Conservation (phyloP, 192 early-diverging fungal genomes). For the Lunasporangiospora selenospora region DNA sequence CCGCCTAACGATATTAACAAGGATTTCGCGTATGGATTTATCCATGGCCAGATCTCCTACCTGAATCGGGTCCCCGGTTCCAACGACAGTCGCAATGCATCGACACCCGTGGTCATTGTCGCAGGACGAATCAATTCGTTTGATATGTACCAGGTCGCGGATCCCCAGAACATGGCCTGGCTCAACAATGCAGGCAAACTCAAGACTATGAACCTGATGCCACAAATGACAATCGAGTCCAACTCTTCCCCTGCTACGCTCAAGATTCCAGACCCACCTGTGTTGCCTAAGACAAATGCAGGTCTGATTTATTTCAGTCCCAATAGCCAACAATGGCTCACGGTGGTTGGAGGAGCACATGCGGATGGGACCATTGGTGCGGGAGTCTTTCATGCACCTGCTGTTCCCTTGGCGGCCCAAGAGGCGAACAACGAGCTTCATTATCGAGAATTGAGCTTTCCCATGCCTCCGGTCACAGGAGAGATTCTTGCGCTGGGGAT, state of each 20-base stretch:
- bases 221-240: background rate
- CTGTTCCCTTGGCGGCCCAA: background rate
- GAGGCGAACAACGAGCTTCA: too few relatives aligned
- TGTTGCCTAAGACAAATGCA: conserved; percentile 9
- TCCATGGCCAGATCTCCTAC: conserved; percentile 29
- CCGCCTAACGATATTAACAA: background rate
- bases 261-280: background rate
- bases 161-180: conserved; percentile 33
- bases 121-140: conserved; percentile 29
- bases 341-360: conserved; percentile 20
- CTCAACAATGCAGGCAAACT: conserved; percentile 14
- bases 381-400: conserved; percentile 17
- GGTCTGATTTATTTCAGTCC: conserved; percentile 30
- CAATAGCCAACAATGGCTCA: conserved; percentile 17
- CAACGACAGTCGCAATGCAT: background rate
- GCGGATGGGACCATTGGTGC: conserved; percentile 20
- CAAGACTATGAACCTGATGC: conserved; percentile 20
- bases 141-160: conserved; percentile 19
- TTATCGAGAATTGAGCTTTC: too few relatives aligned
- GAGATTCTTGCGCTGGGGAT: conserved; percentile 30
- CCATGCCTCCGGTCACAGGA: conserved; percentile 7
- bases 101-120: conserved; percentile 14
- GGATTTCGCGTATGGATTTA: conserved; percentile 19
- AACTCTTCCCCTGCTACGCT: background rate
- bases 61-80: conserved; percentile 23